These are phyloP conservation scores for Rhodosporidiobolus odoratus DNA, from an alignment of 768 basidiomycete species.

Conservation along the genomic window DNA sequence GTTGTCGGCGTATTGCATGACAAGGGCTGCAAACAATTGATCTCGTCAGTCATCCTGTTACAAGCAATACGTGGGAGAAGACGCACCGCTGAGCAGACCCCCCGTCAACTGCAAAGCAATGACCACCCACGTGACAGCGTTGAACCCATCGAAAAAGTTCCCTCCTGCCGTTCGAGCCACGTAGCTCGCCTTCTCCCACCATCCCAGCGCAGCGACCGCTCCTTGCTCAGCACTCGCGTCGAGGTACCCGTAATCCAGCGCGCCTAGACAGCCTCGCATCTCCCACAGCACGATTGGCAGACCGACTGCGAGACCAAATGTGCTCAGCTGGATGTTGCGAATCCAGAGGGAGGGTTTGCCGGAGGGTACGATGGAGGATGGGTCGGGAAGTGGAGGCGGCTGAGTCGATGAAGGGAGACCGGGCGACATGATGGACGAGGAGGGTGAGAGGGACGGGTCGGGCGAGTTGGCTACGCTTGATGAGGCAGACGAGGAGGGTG, in stretches of 20 bases:
- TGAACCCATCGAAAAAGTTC: slow-evolving; percentile 66
- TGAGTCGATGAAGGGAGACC: slow-evolving; percentile 11
- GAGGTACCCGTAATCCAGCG: slow-evolving; percentile 10
- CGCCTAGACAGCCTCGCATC: slow-evolving; percentile 10
- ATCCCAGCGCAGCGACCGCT: background rate
- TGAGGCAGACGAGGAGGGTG: background rate
- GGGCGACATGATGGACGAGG: slow-evolving; percentile 4
- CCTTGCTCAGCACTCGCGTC: background rate
- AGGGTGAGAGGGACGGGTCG: background rate
- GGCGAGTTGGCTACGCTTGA: background rate
- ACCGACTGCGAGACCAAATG: slow-evolving; percentile 84
- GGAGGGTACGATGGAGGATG: slow-evolving; percentile 51
- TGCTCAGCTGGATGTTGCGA: slow-evolving; percentile 87
- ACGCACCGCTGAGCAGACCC: slow-evolving; percentile 70
- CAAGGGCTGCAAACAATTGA: slow-evolving; percentile 49
- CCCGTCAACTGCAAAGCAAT: slow-evolving; percentile 79
- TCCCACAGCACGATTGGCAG: slow-evolving; percentile 55
- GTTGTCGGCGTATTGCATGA: slow-evolving; percentile 67
- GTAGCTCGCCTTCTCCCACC: background rate
- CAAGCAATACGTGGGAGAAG: background rate
- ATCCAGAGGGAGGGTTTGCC: slow-evolving; percentile 79
- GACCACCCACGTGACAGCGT: slow-evolving; percentile 81
- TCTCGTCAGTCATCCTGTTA: background rate
- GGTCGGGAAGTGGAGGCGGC: background rate
- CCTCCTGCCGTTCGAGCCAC: background rate